Base-by-base conservation (phyloP, 1,284 basidiomycete genomes). In the Malassezia obtusa region DNA sequence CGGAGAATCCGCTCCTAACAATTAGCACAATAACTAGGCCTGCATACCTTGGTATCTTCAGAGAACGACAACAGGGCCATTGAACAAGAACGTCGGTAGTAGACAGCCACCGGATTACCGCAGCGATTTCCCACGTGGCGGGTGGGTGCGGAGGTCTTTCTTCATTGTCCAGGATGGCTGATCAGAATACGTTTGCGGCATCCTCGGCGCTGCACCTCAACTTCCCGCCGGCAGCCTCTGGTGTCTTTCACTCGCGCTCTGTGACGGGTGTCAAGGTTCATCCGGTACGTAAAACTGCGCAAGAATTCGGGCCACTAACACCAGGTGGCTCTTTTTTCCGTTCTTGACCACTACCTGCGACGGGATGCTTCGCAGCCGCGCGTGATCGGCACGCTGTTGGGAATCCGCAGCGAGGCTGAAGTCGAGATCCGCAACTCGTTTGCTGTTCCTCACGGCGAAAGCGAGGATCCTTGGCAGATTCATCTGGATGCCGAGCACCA, bases 291-390 rank as follows among this genome's bases (percentile, higher is more conserved):
- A n/a, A n/a, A n/a, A n/a, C 11, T 33, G 6, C 12, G 22, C 14
- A 17, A 9, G 8, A 22, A 10, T 43, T 14, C 21, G 11, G 25
- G 22, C 17, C 22, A 6, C 30, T 14, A 15, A 17, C 15, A 15
- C 0, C 19, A 57, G 55, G 55, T 67, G 40, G 71, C 89, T 8
- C 82, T 98, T 53, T 90, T 95, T 74, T 85, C 88, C 53, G 90
- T 96, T 78, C 84, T 98, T 61, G 92, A 96, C 77, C 92, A 98
- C 78, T 94, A 90, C 77, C 83, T 96, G 46, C 86, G 94, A 33
- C 83, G 90, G 59, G 86, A 90, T 68, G 85, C 58, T 35, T 59
- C 62, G 14, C 67, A 67, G 51, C 60, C 59, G 26, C 83, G 92
- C 53, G 92, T 98, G 8, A 92, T 99, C 72, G 94, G 94, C 22